These are phyloP conservation scores for Aspergillus amoenus DNA, from an alignment of 2,329 filamentous ascomycete genomes.

Conservation along the genomic window DNA sequence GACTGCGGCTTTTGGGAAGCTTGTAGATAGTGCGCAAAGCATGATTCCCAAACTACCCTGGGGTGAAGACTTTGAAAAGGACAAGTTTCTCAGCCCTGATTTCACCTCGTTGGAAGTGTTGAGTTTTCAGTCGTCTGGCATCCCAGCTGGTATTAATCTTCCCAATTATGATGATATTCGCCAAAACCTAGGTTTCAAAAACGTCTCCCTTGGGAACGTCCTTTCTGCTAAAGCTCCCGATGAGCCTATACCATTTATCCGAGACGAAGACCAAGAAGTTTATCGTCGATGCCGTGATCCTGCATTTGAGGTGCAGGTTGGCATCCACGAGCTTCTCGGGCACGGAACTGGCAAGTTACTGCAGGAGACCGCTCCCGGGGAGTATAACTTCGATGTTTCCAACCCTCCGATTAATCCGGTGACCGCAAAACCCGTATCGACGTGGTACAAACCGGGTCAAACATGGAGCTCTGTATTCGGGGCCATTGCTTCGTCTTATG, in stretches of 20 bases:
- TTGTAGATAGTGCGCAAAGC: constrained; percentile 75
- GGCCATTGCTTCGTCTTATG: constrained; percentile 80
- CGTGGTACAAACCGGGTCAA: constrained; percentile 92
- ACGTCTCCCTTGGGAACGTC: constrained; percentile 85
- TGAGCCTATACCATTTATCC: constrained; percentile 89
- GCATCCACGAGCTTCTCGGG: constrained; percentile 83
- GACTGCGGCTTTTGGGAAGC: constrained; percentile 79
- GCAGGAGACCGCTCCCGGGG: constrained; percentile 78
- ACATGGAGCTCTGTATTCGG: constrained; percentile 95
- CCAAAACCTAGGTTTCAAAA: constrained; percentile 66
- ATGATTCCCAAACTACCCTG: constrained; percentile 91
- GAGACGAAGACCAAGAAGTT: constrained; percentile 70
- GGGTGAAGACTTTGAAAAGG: constrained; percentile 87
- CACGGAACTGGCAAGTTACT: constrained; percentile 93
- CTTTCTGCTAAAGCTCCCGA: constrained; percentile 87
- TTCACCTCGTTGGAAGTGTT: constrained; percentile 93
- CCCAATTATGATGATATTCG: constrained; percentile 61
- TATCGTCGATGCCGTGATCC: constrained; percentile 81
- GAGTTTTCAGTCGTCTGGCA: constrained; percentile 68
- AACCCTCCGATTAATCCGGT: constrained; percentile 81
- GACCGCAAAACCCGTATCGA: constrained; percentile 71
- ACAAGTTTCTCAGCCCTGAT: constrained; percentile 91
- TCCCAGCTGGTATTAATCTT: constrained; percentile 60
- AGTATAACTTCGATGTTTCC: constrained; percentile 82
- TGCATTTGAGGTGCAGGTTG: constrained; percentile 93